Percentiles rank a stretch among this genome's conserved stretches.
These are phyloP conservation scores for Camelina laxa DNA, from an alignment of 345 rosid genomes.

Conservation along the genomic window DNA sequence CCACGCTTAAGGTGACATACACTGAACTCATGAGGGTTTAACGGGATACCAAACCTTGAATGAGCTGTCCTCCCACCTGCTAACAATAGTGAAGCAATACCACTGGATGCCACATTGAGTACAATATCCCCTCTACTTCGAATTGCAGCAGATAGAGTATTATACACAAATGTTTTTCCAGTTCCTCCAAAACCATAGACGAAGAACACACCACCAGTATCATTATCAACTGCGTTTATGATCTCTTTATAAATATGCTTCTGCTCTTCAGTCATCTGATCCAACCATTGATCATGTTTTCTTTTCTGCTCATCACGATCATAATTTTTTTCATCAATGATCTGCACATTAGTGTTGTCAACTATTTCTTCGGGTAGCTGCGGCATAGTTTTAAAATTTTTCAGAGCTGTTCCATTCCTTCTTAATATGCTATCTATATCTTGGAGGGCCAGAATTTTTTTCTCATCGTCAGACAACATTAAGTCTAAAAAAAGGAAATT, in stretches of 20 bases:
- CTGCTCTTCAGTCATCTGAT: neutral
- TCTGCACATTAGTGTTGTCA: neutral
- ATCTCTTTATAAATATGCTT: neutral
- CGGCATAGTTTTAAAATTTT: neutral
- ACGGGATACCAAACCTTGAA: too few species aligned
- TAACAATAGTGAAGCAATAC: too few species aligned
- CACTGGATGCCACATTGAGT: too few species aligned
- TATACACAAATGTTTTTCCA: too few species aligned
- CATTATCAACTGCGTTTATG: neutral
- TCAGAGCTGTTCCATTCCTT: neutral
- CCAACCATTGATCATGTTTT: neutral
- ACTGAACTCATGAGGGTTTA: too few species aligned
- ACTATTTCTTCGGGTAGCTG: neutral
- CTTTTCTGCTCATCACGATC: neutral
- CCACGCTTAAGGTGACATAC: too few species aligned
- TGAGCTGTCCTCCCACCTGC: too few species aligned
- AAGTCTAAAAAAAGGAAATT: neutral
- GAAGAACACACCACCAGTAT: too few species aligned
- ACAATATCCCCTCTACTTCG: too few species aligned
- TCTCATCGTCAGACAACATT: neutral
- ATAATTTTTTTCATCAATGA: neutral
- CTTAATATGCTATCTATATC: neutral
- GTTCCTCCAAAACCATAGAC: too few species aligned
- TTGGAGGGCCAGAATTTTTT: neutral
- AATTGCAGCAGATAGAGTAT: too few species aligned